Evolutionary conservation across 2,329 filamentous ascomycete species (phyloP), one percentile per base, ranked within the genome.

Genomic region (Aspergillus novoparasiticus): DNA sequence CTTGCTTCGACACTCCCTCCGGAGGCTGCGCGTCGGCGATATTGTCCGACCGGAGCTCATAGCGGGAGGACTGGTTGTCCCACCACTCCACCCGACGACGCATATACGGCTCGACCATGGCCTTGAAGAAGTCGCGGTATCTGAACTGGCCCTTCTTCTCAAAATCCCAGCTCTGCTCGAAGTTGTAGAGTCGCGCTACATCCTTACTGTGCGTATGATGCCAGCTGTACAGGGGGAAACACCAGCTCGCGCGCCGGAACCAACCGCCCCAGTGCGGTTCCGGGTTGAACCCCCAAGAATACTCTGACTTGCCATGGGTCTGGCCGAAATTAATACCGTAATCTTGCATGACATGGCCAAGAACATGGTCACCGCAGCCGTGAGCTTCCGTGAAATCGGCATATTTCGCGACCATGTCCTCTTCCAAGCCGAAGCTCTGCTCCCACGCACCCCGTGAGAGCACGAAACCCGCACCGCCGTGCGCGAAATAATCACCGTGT

Each of bases 341-440:
- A 58, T 86, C 82, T 59, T 82, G 79, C 57, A 87, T 67, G 3
- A 82, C 82, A 48, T 80, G 67, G 5, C 79, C 79, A 46, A 86
- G 78, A 34, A 86, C 78, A 59, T 79, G 80, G 68, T 87, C 85
- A 11, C 85, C 85, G 64, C 84, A 87, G 66, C 84, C 86, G 80
- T 78, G 26, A 69, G 71, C 43, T 73, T 66, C 66, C 14, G 68
- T 70, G 30, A 69, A 71, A 6, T 55, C 64, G 61, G 86, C 84
- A 66, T 78, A 86, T 60, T 76, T 75, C 56, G 83, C 82, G 6
- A 78, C 83, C 9, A 86, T 72, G 3, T 78, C 77, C 0, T 75
- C 72, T 46, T 83, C 78, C 39, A 79, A 76, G 72, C 79, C 8
- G 76, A 78, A 61, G 83, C 80, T 59, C 61, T 77, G 75, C 58